Base-by-base conservation (phyloP, 2,329 filamentous ascomycete genomes). In the Neoscytalidium dimidiatum region DNA sequence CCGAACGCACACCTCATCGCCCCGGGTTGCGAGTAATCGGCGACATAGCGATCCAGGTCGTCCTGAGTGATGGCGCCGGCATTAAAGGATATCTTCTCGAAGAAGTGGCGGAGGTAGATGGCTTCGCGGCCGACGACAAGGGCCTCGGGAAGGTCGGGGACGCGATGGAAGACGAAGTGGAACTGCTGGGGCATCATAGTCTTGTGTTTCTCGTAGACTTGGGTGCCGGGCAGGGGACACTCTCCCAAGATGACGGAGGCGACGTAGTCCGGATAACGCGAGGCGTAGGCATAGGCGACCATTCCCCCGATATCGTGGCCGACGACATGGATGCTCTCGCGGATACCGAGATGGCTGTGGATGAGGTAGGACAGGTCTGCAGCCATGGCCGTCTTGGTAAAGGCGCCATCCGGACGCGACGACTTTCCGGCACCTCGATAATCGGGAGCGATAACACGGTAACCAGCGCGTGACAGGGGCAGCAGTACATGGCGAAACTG, bases 271-370 rank as follows among this genome's bases (percentile, higher is more conserved):
- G 79, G 71, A 49, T 77, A 78, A 1, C 72, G 74, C 1, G 72
- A 68, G 4, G 76, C 79, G 65, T 80, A 80, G 4, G 79, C 76
- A 65, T 79, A 78, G 0, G 79, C 78, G 28, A 83, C 76, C 80
- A 83, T 83, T 46, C 80, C 80, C 17, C 81, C 80, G 21, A 83
- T 82, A 63, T 83, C 81, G 61, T 84, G 79, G 9, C 81, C 81
- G 0, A 83, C 75, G 3, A 83, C 68, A 64, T 83, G 79, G 3
- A 81, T 71, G 13, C 77, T 73, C 14, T 77, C 70, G 14, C 71
- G 72, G 68, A 81, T 75, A 0, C 69, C 67, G 0, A 82, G 68
- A 52, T 73, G 67, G 6, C 64, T 29, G 31, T 66, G 67, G 11
- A 73, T 35, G 19, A 78, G 62, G 5, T 74, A 68, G 62, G 77